These are phyloP conservation scores for Paratinospora sagittata DNA, from an alignment of 164 flowering plant species.

Conservation along the genomic window DNA sequence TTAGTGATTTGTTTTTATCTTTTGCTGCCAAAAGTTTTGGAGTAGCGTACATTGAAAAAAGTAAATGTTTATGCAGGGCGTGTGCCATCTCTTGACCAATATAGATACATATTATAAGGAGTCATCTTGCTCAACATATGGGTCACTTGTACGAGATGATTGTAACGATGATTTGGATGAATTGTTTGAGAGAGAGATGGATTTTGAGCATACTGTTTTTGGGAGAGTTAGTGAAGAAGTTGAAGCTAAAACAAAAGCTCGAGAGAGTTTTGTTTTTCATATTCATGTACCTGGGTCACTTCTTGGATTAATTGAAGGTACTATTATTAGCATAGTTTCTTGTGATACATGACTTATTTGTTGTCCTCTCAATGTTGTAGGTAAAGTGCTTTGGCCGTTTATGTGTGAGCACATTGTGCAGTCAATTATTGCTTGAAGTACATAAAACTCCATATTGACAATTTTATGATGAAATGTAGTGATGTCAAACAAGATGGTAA, in stretches of 20 bases:
- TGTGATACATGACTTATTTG: too few relatives aligned
- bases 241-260: slow-evolving; percentile 45
- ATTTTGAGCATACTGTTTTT: slow-evolving; percentile 48
- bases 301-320: slow-evolving; percentile 60
- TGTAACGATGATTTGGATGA: slow-evolving; percentile 38
- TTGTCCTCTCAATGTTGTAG: too few relatives aligned
- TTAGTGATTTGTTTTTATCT: too few relatives aligned
- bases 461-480: too few relatives aligned
- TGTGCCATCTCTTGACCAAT: slow-evolving; percentile 70
- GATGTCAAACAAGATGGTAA: too few relatives aligned
- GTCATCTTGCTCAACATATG: slow-evolving; percentile 41
- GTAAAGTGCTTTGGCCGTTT: too few relatives aligned
- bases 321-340: neutral
- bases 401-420: too few relatives aligned
- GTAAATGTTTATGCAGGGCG: slow-evolving; percentile 42
- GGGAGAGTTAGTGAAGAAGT: slow-evolving; percentile 44
- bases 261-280: slow-evolving; percentile 53
- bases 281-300: slow-evolving; percentile 52
- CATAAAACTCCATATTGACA: too few relatives aligned
- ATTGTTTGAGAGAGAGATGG: slow-evolving; percentile 54
- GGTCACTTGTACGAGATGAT: slow-evolving; percentile 40
- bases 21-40: neutral
- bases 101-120: slow-evolving; percentile 65
- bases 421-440: too few relatives aligned
- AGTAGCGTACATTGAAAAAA: neutral